A percentile compares a stretch with the other conserved stretches of the same genome.
Conservation (phyloP, 768 basidiomycete species). For the Suillus discolor region DNA sequence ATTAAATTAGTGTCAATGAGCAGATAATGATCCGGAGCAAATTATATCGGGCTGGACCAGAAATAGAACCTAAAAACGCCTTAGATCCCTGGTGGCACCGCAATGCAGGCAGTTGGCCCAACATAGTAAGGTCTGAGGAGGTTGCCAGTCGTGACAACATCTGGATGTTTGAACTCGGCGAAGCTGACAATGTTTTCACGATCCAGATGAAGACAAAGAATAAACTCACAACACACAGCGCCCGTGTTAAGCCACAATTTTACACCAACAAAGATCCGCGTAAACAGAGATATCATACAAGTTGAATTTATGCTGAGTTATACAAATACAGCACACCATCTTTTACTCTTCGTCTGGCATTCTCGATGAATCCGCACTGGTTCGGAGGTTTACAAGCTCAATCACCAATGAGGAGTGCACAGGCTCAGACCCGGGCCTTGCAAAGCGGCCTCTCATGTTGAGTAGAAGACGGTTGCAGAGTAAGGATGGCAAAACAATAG, state of each 20-base stretch:
- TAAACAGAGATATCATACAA: neutral
- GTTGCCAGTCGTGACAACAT: neutral
- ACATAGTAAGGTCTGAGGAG: neutral
- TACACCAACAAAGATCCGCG: neutral
- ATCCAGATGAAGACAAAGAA: neutral
- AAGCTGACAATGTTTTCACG: neutral
- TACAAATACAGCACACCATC: neutral
- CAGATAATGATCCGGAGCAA: neutral
- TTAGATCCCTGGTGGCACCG: neutral
- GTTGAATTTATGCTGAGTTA: neutral
- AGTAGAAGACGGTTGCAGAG: constrained; percentile 27
- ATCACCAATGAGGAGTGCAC: neutral
- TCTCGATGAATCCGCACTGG: neutral
- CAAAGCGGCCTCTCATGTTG: constrained; percentile 22
- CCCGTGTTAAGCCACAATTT: neutral
- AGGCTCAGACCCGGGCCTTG: neutral
- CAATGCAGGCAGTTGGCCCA: neutral
- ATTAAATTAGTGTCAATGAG: neutral
- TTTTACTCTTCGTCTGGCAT: neutral
- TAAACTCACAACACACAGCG: neutral
- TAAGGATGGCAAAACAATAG: constrained; percentile 25
- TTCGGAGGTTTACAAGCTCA: neutral
- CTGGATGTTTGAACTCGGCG: neutral
- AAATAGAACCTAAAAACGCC: neutral
- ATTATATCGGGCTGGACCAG: neutral